Conservation (phyloP, 257 asterid species). For the Scutellaria minor region DNA sequence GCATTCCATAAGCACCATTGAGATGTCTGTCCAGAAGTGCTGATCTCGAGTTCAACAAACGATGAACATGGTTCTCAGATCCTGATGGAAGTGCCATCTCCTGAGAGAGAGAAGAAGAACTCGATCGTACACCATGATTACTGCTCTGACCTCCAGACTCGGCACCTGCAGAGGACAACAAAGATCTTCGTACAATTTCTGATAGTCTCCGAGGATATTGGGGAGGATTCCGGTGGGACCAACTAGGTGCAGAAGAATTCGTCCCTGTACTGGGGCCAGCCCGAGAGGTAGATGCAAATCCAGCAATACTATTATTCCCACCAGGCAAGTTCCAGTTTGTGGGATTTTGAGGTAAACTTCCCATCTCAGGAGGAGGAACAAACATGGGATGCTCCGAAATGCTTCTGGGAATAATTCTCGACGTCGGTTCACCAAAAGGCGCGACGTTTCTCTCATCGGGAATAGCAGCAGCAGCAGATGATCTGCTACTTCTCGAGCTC, state of each 20-base stretch:
- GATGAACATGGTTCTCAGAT: constrained; percentile 57
- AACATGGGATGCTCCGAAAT: constrained; percentile 82
- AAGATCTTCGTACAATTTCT: constrained; percentile 75
- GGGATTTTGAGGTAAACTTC: constrained; percentile 53
- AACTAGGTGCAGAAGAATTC: constrained; percentile 52
- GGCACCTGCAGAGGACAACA: constrained; percentile 53
- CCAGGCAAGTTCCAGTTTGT: constrained; percentile 55
- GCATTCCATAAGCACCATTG: constrained; percentile 64
- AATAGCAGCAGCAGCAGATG: constrained; percentile 38
- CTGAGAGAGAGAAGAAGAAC: constrained; percentile 40
- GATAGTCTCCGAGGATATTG: constrained; percentile 69
- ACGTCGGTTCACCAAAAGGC: constrained; percentile 44
- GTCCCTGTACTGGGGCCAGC: constrained; percentile 50
- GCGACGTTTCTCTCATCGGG: constrained; percentile 33
- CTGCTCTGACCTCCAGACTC: constrained; percentile 57
- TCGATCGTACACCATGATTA: constrained; percentile 42
- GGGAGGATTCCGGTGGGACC: constrained; percentile 61
- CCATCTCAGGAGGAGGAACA: constrained; percentile 52
- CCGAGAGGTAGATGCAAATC: constrained; percentile 56
- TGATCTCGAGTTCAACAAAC: constrained; percentile 56
- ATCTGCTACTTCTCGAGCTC: constrained; percentile 50
- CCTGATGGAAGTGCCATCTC: constrained; percentile 52
- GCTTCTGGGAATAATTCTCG: constrained; percentile 60
- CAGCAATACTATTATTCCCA: constrained; percentile 47
- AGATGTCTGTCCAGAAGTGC: constrained; percentile 74